A percentile compares a stretch with the other conserved stretches of the same genome.
phyloP scores from a whole-genome alignment of 257 asterid genomes.

The Jacaranda mimosifolia region DNA sequence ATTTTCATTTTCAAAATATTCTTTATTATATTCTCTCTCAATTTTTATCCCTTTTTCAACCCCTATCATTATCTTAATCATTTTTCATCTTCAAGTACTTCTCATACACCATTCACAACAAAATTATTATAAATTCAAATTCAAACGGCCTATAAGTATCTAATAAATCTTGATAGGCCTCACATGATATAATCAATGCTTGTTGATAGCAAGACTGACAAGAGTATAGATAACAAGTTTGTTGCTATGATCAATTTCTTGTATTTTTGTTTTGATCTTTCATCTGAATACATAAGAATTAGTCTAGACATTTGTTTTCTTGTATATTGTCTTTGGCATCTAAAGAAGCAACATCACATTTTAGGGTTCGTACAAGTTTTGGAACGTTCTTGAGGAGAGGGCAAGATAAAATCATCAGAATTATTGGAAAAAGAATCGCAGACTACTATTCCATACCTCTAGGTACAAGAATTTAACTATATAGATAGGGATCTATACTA shows the following conservation, averaged over 20 bases:
- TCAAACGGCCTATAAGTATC: conserved; percentile 82
- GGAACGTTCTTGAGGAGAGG: conserved; percentile 87
- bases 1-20: too few species aligned
- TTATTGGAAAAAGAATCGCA: conserved; percentile 84
- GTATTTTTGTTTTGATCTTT: background rate
- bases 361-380: conserved; percentile 91
- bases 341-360: conserved; percentile 35
- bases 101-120: too few species aligned
- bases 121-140: too few species aligned
- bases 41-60: too few species aligned
- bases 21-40: too few species aligned
- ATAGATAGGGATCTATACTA: background rate
- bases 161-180: conserved; percentile 81
- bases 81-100: too few species aligned
- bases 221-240: conserved; percentile 89
- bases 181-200: conserved; percentile 82
- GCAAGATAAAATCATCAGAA: conserved; percentile 67
- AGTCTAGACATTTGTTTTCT: conserved; percentile 2
- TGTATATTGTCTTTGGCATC: background rate
- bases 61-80: too few species aligned
- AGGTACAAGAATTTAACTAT: conserved; percentile 54
- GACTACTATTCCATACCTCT: conserved; percentile 83
- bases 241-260: conserved; percentile 35
- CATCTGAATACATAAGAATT: background rate
- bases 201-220: conserved; percentile 86